A percentile compares a stretch with the other conserved stretches of the same genome.
Evolutionary conservation across 1,284 basidiomycete genomes (phyloP).

Genomic region (Caloboletus firmus): DNA sequence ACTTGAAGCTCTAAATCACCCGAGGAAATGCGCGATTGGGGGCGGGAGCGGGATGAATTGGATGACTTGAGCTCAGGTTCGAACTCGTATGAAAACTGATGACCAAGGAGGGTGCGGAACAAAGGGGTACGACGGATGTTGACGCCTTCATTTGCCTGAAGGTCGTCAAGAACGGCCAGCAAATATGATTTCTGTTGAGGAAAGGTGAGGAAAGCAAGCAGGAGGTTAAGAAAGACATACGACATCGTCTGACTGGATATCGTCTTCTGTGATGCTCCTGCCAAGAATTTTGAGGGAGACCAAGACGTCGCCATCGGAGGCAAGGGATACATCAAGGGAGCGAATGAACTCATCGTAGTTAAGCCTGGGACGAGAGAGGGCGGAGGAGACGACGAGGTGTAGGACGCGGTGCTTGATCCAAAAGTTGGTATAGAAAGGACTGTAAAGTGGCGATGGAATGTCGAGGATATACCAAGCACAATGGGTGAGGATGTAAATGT

Average conservation of each 20-base stretch:
- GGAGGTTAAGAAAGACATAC: slow-evolving; percentile 35
- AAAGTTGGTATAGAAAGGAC: slow-evolving; percentile 42
- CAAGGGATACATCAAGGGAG: slow-evolving; percentile 33
- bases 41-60: slow-evolving; percentile 18
- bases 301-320: slow-evolving; percentile 24
- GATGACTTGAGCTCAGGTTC: slow-evolving; percentile 11
- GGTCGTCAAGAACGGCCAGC: slow-evolving; percentile 35
- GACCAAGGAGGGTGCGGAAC: slow-evolving; percentile 31
- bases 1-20: slow-evolving; percentile 37
- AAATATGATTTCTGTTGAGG: slow-evolving; percentile 41
- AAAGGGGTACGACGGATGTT: slow-evolving; percentile 38
- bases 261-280: slow-evolving; percentile 35
- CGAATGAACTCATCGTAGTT: slow-evolving; percentile 42
- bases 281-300: slow-evolving; percentile 33
- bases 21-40: slow-evolving; percentile 15
- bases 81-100: slow-evolving; percentile 25
- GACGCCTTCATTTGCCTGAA: slow-evolving; percentile 34
- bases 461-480: slow-evolving; percentile 66
- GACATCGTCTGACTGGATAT: slow-evolving; percentile 44
- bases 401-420: slow-evolving; percentile 50
- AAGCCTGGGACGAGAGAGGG: slow-evolving; percentile 36
- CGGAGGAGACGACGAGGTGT: slow-evolving; percentile 44
- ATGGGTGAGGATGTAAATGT: slow-evolving; percentile 43
- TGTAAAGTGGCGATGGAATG: slow-evolving; percentile 46
- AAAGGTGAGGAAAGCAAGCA: slow-evolving; percentile 1